A percentile compares a stretch with the other conserved stretches of the same genome.
These are phyloP conservation scores for Pseudevernia furfuracea DNA, from an alignment of 495 filamentous ascomycete genomes.

Conservation along the genomic window DNA sequence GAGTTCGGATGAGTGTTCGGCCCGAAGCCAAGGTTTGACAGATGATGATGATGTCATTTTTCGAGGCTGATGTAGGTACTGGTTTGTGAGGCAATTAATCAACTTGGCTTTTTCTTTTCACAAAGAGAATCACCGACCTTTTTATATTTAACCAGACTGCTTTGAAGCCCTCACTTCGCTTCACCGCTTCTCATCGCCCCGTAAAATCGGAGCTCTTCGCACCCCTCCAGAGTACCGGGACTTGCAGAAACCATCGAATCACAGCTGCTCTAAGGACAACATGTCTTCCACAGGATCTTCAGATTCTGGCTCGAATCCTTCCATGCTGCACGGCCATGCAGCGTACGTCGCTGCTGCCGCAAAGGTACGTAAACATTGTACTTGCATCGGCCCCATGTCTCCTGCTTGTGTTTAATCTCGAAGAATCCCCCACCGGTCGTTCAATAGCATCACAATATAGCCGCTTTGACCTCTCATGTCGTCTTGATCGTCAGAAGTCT, in stretches of 20 bases:
- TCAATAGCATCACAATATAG: not conserved
- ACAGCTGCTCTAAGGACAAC: not conserved
- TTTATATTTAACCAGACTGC: not conserved
- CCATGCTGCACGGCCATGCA: conserved; percentile 26
- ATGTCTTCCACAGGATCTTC: conserved; percentile 14
- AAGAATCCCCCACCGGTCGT: not conserved
- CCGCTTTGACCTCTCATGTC: not conserved
- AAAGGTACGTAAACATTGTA: conserved; percentile 16
- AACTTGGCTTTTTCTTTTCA: too few relatives aligned
- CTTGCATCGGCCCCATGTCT: not conserved
- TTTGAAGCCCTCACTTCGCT: not conserved
- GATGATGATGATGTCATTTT: not conserved
- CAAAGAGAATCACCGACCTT: not conserved
- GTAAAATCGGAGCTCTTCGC: not conserved
- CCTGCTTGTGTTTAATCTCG: not conserved
- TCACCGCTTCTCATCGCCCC: not conserved
- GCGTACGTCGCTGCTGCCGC: conserved; percentile 24
- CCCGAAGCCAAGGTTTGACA: not conserved
- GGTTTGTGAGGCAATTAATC: not conserved
- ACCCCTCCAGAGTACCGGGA: not conserved
- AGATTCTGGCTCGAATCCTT: conserved; percentile 14
- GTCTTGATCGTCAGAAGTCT: not conserved
- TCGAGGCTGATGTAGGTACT: not conserved
- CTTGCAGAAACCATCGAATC: not conserved
- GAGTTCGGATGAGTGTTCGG: not conserved